Evolutionary conservation across 345 rosid species (phyloP).

Genomic region (Geranium brycei): DNA sequence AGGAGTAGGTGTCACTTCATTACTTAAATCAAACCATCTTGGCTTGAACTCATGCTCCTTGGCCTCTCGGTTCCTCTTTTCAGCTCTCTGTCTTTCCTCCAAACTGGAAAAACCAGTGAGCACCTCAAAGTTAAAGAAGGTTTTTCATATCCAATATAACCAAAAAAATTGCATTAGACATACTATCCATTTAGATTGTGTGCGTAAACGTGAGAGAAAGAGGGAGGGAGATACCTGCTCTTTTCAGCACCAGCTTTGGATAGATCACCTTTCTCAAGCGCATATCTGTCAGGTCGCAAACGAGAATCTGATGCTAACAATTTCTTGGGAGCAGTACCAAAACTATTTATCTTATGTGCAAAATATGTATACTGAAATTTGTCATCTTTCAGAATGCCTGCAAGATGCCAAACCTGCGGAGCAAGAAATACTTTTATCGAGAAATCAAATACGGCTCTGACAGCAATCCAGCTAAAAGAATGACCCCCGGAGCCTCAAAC

Average conservation of each 20-base stretch:
- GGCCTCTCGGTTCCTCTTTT: constrained; percentile 51
- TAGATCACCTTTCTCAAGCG: constrained; percentile 27
- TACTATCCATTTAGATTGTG: background rate
- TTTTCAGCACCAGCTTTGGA: constrained; percentile 21
- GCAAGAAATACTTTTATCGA: background rate
- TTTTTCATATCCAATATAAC: background rate
- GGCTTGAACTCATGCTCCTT: constrained; percentile 44
- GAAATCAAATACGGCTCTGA: background rate
- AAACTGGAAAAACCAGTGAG: constrained; percentile 24
- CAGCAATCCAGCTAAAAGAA: background rate
- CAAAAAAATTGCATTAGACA: no score
- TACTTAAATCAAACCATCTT: constrained; percentile 58
- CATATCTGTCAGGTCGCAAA: constrained; percentile 27
- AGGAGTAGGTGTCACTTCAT: constrained; percentile 47
- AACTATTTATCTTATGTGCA: constrained; percentile 26
- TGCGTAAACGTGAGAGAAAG: background rate
- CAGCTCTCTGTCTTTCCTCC: constrained; percentile 73
- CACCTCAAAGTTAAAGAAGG: constrained; percentile 7
- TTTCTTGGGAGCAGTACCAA: constrained; percentile 26
- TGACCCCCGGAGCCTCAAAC: constrained; percentile 31
- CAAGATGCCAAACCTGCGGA: constrained; percentile 24
- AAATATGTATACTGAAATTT: constrained; percentile 25
- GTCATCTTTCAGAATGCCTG: constrained; percentile 19
- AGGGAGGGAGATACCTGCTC: constrained; percentile 22
- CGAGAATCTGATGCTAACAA: constrained; percentile 26